Evolutionary conservation across 202 grass and related monocot genomes (phyloP).

Genomic region (Schoenoplectus tabernaemontani): DNA sequence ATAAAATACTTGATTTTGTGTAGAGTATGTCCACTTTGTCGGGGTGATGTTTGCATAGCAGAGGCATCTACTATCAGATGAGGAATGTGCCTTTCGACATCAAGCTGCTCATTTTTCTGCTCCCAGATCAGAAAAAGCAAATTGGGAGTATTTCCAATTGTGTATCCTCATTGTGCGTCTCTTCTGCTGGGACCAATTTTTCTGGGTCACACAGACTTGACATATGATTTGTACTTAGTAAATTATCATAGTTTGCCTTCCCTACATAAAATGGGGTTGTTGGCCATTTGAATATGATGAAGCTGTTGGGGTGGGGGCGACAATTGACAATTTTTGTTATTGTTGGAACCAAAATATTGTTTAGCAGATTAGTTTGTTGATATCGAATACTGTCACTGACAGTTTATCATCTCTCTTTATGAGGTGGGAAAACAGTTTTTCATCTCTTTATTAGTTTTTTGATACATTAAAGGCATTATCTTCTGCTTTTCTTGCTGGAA

Average conservation of each 20-base stretch:
- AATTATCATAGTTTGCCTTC: not conserved
- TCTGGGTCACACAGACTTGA: conserved; percentile 16
- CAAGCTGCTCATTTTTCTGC: conserved; percentile 6
- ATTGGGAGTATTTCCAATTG: not conserved
- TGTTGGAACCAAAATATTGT: not conserved
- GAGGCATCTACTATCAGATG: conserved; percentile 44
- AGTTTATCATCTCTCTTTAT: not conserved
- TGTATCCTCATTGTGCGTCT: conserved; percentile 4
- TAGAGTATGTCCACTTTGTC: conserved; percentile 97
- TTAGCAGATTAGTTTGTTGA: conserved; percentile 8
- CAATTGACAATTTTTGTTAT: not conserved
- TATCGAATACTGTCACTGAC: not conserved
- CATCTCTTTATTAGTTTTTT: too few relatives aligned
- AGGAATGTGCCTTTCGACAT: not conserved
- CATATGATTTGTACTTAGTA: conserved; percentile 10
- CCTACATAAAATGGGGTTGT: not conserved
- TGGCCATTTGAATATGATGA: not conserved
- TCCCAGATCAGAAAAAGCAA: conserved; percentile 6
- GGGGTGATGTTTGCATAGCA: conserved; percentile 70
- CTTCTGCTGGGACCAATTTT: conserved; percentile 1
- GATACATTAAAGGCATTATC: too few relatives aligned
- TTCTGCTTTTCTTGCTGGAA: too few relatives aligned
- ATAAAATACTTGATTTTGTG: conserved; percentile 1
- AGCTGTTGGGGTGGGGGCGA: not conserved
- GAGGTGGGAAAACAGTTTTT: not conserved